Evolutionary conservation across 257 asterid genomes (phyloP), one percentile per base, ranked within the genome.

Genomic region (Nicotiana obtusifolia): DNA sequence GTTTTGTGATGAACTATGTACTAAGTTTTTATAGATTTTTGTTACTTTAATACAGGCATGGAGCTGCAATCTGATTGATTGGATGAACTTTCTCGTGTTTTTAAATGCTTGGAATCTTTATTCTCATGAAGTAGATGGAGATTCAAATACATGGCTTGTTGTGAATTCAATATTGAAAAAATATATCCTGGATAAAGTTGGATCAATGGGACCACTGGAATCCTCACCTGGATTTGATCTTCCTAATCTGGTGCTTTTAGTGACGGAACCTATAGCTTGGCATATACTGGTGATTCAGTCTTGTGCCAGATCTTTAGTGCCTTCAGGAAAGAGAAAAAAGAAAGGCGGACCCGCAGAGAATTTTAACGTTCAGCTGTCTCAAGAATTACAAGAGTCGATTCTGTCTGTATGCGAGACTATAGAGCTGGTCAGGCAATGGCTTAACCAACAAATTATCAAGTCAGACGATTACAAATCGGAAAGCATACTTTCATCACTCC

Each of bases 241-340:
- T 80, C 85, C 93, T 1, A 64, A 85, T 44, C 83, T 96, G 75
- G 97, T 93, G 64, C 98, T 92, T 83, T 87, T 96, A 80, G 84
- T 96, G 16, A 91, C 97, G 11, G 99, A 96, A 84, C 94, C 99
- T 85, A 82, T 94, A 79, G 87, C 99, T 78, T 96, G 99, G 99
- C 97, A 96, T 81, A 59, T 89, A 83, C 88, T 94, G 67, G 83
- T 93, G 68, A 87, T 94, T 85, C 97, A 91, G 61, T 91, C 98
- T 53, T 90, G 95, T 47, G 89, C 85, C 26, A 92, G 97, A 30
- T 85, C 94, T 7, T 69, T 87, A 79, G 82, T 64, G 67, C 97
- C 98, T 85, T 88, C 93, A 4, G 98, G 97, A 28, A 95, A 91
- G 88, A 93, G 91, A 96, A 96, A 94, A 87, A 96, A 92, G 97